Evolutionary conservation across 2,329 filamentous ascomycete genomes (phyloP).

Genomic region (Neodidymelliopsis sp.): DNA sequence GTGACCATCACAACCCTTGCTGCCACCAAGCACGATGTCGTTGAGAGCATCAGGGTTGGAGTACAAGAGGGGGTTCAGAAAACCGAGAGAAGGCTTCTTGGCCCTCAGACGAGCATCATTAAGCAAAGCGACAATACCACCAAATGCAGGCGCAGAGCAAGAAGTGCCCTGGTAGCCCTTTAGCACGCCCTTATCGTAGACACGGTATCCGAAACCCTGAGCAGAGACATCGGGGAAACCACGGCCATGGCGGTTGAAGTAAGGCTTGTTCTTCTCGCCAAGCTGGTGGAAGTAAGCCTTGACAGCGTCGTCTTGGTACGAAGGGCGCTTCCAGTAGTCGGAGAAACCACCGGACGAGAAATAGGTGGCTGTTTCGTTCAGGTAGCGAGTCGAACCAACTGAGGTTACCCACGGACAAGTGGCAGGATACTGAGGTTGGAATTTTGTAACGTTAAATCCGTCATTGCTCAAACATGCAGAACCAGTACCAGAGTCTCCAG

Average conservation of each 20-base stretch:
- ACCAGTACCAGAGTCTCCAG: constrained; percentile 67
- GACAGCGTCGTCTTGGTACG: constrained; percentile 57
- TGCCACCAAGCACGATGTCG: constrained; percentile 52
- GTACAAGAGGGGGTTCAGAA: constrained; percentile 68
- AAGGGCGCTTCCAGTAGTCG: constrained; percentile 56
- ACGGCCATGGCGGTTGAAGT: constrained; percentile 62
- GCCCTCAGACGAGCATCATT: constrained; percentile 65
- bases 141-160: constrained; percentile 65
- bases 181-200: constrained; percentile 52
- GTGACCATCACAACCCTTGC: constrained; percentile 47
- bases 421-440: constrained; percentile 69
- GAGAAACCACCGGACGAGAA: constrained; percentile 61
- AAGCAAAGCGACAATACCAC: constrained; percentile 65
- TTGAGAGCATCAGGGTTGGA: constrained; percentile 55
- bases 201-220: constrained; percentile 54
- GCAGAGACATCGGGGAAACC: constrained; percentile 70
- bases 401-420: constrained; percentile 73
- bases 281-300: constrained; percentile 54
- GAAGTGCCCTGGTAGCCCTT: constrained; percentile 53
- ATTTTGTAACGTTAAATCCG: constrained; percentile 61
- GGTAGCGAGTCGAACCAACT: constrained; percentile 66
- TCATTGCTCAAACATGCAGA: constrained; percentile 64
- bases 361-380: constrained; percentile 53
- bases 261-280: constrained; percentile 54
- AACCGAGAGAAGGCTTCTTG: constrained; percentile 61